A percentile compares a stretch with the other conserved stretches of the same genome.
phyloP scores from a whole-genome alignment of 2,329 filamentous ascomycete species.

The Aspergillus sp. region DNA sequence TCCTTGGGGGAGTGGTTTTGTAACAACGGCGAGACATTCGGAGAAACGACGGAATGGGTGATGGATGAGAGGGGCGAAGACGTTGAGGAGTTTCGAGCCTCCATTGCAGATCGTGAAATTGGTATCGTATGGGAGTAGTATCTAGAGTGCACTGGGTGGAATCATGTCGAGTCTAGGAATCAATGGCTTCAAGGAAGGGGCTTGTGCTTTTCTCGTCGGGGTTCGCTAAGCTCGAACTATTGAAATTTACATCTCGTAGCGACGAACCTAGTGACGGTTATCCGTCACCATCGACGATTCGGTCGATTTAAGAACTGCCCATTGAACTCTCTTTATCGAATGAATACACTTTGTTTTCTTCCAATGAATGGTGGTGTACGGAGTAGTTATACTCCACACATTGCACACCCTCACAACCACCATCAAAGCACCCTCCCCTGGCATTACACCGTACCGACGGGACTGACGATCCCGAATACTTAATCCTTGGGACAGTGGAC shows the following conservation, averaged over 20 bases:
- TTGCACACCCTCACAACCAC: too few species aligned
- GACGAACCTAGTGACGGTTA: not conserved
- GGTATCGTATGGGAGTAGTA: slow-evolving; percentile 29
- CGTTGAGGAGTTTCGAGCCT: slow-evolving; percentile 39
- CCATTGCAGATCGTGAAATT: slow-evolving; percentile 30
- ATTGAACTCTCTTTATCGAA: not conserved
- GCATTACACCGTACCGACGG: too few species aligned
- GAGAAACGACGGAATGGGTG: slow-evolving; percentile 59
- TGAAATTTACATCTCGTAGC: not conserved
- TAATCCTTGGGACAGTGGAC: too few species aligned
- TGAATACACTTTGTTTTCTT: not conserved
- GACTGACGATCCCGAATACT: too few species aligned
- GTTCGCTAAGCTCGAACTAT: not conserved
- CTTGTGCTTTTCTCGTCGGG: not conserved
- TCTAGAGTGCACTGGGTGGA: not conserved
- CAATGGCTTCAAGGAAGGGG: not conserved
- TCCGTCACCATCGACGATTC: not conserved
- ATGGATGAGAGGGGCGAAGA: slow-evolving; percentile 56
- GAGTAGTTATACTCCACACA: too few species aligned
- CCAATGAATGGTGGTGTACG: too few species aligned
- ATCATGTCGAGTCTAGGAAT: not conserved
- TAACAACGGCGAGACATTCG: slow-evolving; percentile 63
- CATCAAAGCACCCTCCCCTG: too few species aligned
- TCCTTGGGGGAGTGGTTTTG: slow-evolving; percentile 60
- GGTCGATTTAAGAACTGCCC: not conserved